Evolutionary conservation across 2,329 filamentous ascomycete species (phyloP).

Genomic region (Penicillium frequentans): DNA sequence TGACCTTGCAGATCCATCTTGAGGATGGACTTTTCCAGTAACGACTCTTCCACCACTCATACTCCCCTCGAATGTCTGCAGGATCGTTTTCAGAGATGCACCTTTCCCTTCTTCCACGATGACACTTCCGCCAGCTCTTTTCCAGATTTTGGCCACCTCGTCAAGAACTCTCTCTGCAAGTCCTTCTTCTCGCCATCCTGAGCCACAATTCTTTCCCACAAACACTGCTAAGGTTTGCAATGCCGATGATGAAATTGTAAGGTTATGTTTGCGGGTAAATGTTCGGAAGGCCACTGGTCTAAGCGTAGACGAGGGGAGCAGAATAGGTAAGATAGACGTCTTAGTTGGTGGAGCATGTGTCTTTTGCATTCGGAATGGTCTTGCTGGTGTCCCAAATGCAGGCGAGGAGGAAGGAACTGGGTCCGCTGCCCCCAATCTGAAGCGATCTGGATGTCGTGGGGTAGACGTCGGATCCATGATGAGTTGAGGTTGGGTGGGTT

Average conservation of each 20-base stretch:
- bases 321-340: slow-evolving; percentile 75
- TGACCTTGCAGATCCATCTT: slow-evolving; percentile 19
- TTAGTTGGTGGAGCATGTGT: slow-evolving; percentile 51
- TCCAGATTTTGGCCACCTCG: slow-evolving; percentile 89
- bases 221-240: slow-evolving; percentile 83
- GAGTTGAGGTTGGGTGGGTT: neutral
- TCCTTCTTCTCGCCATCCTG: slow-evolving; percentile 94
- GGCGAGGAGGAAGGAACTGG: slow-evolving; percentile 84
- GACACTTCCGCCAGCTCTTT: slow-evolving; percentile 80
- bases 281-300: slow-evolving; percentile 90
- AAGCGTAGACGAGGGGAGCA: slow-evolving; percentile 82
- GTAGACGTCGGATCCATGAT: slow-evolving; percentile 24
- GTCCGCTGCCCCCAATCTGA: slow-evolving; percentile 43
- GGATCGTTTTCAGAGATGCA: slow-evolving; percentile 68
- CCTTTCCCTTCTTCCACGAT: slow-evolving; percentile 82
- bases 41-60: slow-evolving; percentile 74
- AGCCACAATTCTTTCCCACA: slow-evolving; percentile 89
- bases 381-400: slow-evolving; percentile 81
- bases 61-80: slow-evolving; percentile 79
- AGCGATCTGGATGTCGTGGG: slow-evolving; percentile 23
- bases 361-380: slow-evolving; percentile 61
- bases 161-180: slow-evolving; percentile 89
- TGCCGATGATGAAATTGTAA: slow-evolving; percentile 86
- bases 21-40: slow-evolving; percentile 48
- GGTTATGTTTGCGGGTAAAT: slow-evolving; percentile 95